Conservation (phyloP, 345 rosid species). For the Populus davidiana region DNA sequence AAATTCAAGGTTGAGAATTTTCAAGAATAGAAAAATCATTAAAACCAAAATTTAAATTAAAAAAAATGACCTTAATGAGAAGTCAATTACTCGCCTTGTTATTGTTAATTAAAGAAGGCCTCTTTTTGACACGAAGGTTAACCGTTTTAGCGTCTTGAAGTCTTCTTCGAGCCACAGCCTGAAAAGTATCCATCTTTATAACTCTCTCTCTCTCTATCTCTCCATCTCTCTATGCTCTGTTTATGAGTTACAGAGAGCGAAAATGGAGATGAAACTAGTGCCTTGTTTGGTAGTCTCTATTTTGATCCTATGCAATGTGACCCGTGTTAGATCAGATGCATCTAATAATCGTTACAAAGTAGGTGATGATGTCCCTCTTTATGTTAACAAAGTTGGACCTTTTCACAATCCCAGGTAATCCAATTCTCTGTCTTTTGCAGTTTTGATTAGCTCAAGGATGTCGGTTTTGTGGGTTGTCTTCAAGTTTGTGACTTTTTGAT, state of each 20-base stretch:
- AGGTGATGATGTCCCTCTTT: conserved; percentile 64
- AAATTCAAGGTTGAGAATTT: too few species aligned
- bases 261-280: neutral
- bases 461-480: neutral
- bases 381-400: conserved; percentile 83
- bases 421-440: neutral
- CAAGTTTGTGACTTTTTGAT: neutral
- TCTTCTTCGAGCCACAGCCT: neutral
- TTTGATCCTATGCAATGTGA: conserved; percentile 29
- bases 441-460: neutral
- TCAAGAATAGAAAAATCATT: too few species aligned
- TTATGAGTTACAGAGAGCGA: neutral
- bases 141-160: neutral
- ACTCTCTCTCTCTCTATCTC: neutral
- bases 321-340: conserved; percentile 52
- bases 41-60: too few species aligned
- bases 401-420: conserved; percentile 75
- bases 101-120: neutral
- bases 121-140: neutral
- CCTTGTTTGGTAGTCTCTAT: conserved; percentile 5
- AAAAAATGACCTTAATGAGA: too few species aligned
- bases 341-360: conserved; percentile 69
- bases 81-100: neutral
- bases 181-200: neutral
- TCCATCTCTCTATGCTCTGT: neutral